phyloP scores from a whole-genome alignment of 1,139 yeast genomes.

The Nakaseomyces delphensis region DNA sequence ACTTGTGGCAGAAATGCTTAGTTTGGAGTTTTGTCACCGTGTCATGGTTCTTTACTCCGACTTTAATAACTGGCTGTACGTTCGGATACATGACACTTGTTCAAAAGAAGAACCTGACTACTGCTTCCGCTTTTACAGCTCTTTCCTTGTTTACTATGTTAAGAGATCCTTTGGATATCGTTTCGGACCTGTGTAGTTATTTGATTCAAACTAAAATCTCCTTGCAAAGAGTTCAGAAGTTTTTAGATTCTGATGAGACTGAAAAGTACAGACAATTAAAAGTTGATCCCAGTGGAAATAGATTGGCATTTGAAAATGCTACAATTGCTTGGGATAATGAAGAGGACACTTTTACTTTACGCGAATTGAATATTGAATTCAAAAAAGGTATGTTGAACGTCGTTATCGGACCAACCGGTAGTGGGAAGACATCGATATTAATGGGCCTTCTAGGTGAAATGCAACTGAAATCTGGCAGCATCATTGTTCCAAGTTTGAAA shows the following conservation, averaged over 20 bases:
- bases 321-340: slow-evolving; percentile 32
- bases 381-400: slow-evolving; percentile 65
- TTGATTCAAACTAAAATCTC: slow-evolving; percentile 7
- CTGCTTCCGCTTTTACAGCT: slow-evolving; percentile 9
- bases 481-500: slow-evolving; percentile 62
- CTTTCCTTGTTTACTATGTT: slow-evolving; percentile 8
- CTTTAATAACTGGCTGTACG: slow-evolving; percentile 7
- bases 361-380: slow-evolving; percentile 58
- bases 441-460: slow-evolving; percentile 84
- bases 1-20: slow-evolving; percentile 5
- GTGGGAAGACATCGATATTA: slow-evolving; percentile 78
- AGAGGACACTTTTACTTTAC: slow-evolving; percentile 48
- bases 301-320: slow-evolving; percentile 7
- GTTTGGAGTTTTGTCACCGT: slow-evolving; percentile 5
- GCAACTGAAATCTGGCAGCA: slow-evolving; percentile 58
- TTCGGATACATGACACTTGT: slow-evolving; percentile 11
- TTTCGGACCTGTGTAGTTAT: slow-evolving; percentile 35
- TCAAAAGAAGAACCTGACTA: slow-evolving; percentile 6
- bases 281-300: slow-evolving; percentile 18
- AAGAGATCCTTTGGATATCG: slow-evolving; percentile 7
- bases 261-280: slow-evolving; percentile 9
- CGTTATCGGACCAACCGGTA: slow-evolving; percentile 81
- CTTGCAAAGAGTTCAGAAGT: slow-evolving; percentile 41
- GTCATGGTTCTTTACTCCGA: slow-evolving; percentile 9
- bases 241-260: slow-evolving; percentile 42